phyloP scores from a whole-genome alignment of 1,284 basidiomycete species.

The Moniliophthora roreri region DNA sequence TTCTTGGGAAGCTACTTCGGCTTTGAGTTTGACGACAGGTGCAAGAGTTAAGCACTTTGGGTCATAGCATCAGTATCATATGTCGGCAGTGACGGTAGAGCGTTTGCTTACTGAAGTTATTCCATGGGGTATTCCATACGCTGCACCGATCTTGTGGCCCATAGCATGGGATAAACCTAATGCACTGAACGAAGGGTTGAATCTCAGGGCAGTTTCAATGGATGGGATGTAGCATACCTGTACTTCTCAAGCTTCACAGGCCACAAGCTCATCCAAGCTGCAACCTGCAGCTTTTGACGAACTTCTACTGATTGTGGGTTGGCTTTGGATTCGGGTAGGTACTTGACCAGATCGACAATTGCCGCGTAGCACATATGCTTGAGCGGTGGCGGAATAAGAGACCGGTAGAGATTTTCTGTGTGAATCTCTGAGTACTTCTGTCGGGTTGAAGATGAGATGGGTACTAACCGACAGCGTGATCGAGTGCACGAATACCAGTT shows the following conservation, averaged over 20 bases:
- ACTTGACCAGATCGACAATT: constrained; percentile 71
- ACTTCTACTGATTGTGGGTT: constrained; percentile 55
- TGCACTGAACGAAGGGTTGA: constrained; percentile 36
- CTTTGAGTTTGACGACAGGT: constrained; percentile 59
- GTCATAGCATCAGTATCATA: neutral
- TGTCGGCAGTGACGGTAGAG: neutral
- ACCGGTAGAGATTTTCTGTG: constrained; percentile 69
- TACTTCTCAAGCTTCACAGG: constrained; percentile 58
- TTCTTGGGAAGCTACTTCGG: constrained; percentile 50
- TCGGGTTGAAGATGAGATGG: neutral
- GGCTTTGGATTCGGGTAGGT: constrained; percentile 64
- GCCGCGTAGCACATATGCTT: constrained; percentile 69
- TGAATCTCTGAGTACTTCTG: too few species aligned
- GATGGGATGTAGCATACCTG: constrained; percentile 33
- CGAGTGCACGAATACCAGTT: constrained; percentile 73
- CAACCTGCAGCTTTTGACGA: constrained; percentile 72
- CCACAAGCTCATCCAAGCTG: constrained; percentile 81
- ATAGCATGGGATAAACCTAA: constrained; percentile 75
- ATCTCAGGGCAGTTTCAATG: too few species aligned
- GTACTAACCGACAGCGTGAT: constrained; percentile 72
- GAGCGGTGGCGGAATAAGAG: constrained; percentile 53
- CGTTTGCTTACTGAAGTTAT: constrained; percentile 67
- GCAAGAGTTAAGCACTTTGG: constrained; percentile 73
- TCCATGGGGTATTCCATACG: constrained; percentile 78
- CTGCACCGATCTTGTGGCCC: constrained; percentile 75